Evolutionary conservation across 306 rosid species (phyloP), one percentile per base, ranked within the genome.

Genomic region (Cucurbita moschata): DNA sequence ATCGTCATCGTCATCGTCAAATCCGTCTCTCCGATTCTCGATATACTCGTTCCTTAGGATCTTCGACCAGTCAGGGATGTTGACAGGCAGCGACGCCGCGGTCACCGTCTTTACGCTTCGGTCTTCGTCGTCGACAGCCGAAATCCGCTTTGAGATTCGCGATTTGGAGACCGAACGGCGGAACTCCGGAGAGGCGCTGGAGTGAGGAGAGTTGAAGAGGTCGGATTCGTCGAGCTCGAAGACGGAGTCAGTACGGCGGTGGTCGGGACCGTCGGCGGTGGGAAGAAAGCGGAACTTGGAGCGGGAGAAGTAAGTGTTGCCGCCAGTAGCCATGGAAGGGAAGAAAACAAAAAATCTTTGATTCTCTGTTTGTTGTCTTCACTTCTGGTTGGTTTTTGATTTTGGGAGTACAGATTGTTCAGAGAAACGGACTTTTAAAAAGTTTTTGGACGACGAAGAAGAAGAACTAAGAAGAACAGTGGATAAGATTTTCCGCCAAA

Each of bases 51-150:
- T 69, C 40, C 96, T 86, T 5, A 92, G 79, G 62, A 90, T 92
- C 84, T 92, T 88, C 1, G 97, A 87, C 98, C 97, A 93, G 77
- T 93, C 97, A 53, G 96, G 98, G 7, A 90, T 79, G 75, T 86
- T 88, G 3, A 90, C 83, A 72, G 96, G 94, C 23, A 90, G 37
- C 37, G 98, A 92, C 12, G 84, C 64, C 50, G 89, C 71, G 3
- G 84, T 77, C 1, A 77, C 83, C 30, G 73, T 6, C 21, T 53
- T 10, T 18, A 40, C 79, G 23, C 56, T 69, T 16, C 86, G 80
- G 21, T 74, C 78, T 3, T 59, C 79, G 56, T 75, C 21, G n/a
- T 81, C 86, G 11, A 37, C 58, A 0, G 77, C 21, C 38, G 82
- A 46, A 3, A 76, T 62, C 68, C 80, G 86, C 16, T 71, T 82